phyloP scores from a whole-genome alignment of 148 eudicot species.

The Persicaria tinctoria region DNA sequence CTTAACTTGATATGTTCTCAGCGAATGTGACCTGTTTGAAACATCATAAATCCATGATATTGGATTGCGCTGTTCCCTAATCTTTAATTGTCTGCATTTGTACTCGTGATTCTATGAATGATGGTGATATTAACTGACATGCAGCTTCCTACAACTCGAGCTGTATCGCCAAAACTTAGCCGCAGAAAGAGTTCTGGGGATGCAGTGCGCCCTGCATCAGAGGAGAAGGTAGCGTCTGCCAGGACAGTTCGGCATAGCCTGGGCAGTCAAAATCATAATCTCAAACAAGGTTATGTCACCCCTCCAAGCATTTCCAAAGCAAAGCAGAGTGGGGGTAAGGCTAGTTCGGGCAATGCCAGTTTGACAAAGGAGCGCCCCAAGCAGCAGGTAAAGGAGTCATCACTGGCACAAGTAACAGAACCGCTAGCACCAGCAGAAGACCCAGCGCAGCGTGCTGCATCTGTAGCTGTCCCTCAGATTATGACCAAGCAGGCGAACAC shows the following conservation, averaged over 20 bases:
- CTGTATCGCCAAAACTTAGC: slow-evolving; percentile 74
- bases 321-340: slow-evolving; percentile 20
- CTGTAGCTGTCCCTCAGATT: slow-evolving; percentile 24
- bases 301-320: slow-evolving; percentile 34
- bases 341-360: slow-evolving; percentile 7
- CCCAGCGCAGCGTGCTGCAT: too few species aligned
- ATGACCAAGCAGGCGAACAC: slow-evolving; percentile 31
- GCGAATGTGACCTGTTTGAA: not conserved
- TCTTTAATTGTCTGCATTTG: not conserved
- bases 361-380: slow-evolving; percentile 25
- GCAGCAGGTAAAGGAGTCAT: slow-evolving; percentile 24
- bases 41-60: not conserved
- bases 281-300: slow-evolving; percentile 13
- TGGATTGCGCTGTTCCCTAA: not conserved
- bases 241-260: slow-evolving; percentile 57
- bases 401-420: slow-evolving; percentile 7
- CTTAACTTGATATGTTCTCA: too few species aligned
- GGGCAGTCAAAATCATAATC: slow-evolving; percentile 28
- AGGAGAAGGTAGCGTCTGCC: slow-evolving; percentile 32
- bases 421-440: not conserved
- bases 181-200: slow-evolving; percentile 87
- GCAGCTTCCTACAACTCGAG: slow-evolving; percentile 57
- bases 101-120: not conserved
- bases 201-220: slow-evolving; percentile 31
- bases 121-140: not conserved